These are phyloP conservation scores for Curvularia eragrostidis DNA, from an alignment of 2,329 filamentous ascomycete species.

Conservation along the genomic window DNA sequence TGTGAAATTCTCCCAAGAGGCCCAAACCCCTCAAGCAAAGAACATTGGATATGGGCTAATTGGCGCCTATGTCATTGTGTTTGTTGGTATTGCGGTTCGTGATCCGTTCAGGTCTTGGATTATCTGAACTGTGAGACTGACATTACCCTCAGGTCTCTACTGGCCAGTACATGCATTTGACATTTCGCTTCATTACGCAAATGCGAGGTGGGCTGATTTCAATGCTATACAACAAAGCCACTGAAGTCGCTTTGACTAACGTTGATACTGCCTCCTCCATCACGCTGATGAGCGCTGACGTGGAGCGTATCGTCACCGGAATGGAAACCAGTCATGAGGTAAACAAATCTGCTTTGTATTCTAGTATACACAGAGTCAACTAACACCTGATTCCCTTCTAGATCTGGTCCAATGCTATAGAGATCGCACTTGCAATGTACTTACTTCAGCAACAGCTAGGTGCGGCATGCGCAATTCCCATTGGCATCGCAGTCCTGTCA, in stretches of 20 bases:
- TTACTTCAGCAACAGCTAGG: slow-evolving; percentile 58
- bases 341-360: background rate
- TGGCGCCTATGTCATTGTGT: slow-evolving; percentile 45
- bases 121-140: slow-evolving; percentile 21
- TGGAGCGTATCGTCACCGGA: slow-evolving; percentile 45
- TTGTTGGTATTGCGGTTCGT: slow-evolving; percentile 45
- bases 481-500: slow-evolving; percentile 52
- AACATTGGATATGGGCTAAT: slow-evolving; percentile 46
- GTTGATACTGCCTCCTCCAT: slow-evolving; percentile 41
- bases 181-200: slow-evolving; percentile 46
- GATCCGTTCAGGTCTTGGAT: background rate
- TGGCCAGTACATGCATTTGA: slow-evolving; percentile 45
- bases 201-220: slow-evolving; percentile 48
- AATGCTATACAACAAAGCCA: slow-evolving; percentile 46
- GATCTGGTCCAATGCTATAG: slow-evolving; percentile 48
- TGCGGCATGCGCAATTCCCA: slow-evolving; percentile 56
- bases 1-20: slow-evolving; percentile 36
- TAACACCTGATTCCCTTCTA: background rate
- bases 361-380: background rate
- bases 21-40: slow-evolving; percentile 19
- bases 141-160: slow-evolving; percentile 35
- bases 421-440: slow-evolving; percentile 56
- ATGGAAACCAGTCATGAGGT: slow-evolving; percentile 46
- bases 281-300: slow-evolving; percentile 48
- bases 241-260: slow-evolving; percentile 36